Conservation (phyloP, 139 green algal genomes). For the Chlorella vulgaris region DNA sequence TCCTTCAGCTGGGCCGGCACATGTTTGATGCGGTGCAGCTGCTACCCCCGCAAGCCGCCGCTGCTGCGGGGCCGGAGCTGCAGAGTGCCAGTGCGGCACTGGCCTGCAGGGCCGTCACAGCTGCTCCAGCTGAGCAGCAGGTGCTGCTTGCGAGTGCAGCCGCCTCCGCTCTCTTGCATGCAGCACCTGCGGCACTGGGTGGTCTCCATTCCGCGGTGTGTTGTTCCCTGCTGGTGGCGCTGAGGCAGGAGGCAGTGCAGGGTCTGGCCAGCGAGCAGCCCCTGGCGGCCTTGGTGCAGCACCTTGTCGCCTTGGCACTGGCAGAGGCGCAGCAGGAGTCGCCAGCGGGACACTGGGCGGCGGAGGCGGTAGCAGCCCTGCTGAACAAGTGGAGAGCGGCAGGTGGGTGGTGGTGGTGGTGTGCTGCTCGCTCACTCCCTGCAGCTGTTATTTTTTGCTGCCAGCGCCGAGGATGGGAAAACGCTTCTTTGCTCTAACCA, state of each 20-base stretch:
- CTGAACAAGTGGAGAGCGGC: slow-evolving; percentile 33
- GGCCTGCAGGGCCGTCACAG: background rate
- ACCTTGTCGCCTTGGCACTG: background rate
- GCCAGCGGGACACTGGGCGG: background rate
- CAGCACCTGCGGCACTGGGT: background rate
- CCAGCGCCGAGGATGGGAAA: no score
- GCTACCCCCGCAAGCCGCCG: background rate
- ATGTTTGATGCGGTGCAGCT: slow-evolving; percentile 8
- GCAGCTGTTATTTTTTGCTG: no score
- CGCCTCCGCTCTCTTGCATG: background rate
- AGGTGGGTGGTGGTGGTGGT: background rate
- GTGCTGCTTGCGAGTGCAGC: background rate
- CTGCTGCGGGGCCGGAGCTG: background rate
- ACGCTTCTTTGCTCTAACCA: no score
- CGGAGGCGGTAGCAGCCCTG: background rate
- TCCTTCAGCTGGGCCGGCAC: slow-evolving; percentile 5
- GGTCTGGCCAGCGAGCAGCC: background rate
- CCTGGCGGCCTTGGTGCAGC: background rate
- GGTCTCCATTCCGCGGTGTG: background rate
- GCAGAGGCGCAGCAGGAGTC: background rate
- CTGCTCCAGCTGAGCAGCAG: background rate
- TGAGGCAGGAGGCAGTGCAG: background rate
- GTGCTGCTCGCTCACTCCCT: no score
- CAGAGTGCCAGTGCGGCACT: slow-evolving; percentile 2
- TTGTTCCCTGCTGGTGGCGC: slow-evolving; percentile 7